Percentiles rank a stretch among this genome's conserved stretches.
phyloP scores from a whole-genome alignment of 768 basidiomycete species.

The Xanthoconium purpureum region DNA sequence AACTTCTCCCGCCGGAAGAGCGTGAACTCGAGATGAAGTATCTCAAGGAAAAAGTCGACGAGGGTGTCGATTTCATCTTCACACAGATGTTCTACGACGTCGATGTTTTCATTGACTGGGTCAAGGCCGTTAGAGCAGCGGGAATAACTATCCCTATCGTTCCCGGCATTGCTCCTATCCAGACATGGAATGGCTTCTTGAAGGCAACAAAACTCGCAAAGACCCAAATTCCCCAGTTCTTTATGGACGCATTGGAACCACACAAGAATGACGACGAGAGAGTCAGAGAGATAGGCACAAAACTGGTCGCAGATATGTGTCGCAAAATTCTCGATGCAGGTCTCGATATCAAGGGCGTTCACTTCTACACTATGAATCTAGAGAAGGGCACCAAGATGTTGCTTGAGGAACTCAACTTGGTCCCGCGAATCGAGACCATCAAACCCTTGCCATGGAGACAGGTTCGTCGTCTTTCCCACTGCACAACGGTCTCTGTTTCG shows the following conservation, averaged over 20 bases:
- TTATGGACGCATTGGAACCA: slow-evolving; percentile 77
- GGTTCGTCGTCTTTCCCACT: slow-evolving; percentile 41
- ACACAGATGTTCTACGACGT: slow-evolving; percentile 99
- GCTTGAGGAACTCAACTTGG: slow-evolving; percentile 85
- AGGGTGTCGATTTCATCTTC: slow-evolving; percentile 90
- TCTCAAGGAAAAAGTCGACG: slow-evolving; percentile 89
- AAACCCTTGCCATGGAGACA: slow-evolving; percentile 98
- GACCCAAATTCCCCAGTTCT: slow-evolving; percentile 71
- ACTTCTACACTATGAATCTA: slow-evolving; percentile 97
- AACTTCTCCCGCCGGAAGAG: slow-evolving; percentile 69
- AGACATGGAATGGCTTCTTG: slow-evolving; percentile 94
- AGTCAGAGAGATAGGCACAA: slow-evolving; percentile 89
- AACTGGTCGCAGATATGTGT: slow-evolving; percentile 93
- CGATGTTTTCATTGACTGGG: slow-evolving; percentile 90
- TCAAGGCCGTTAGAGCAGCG: slow-evolving; percentile 71
- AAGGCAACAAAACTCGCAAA: slow-evolving; percentile 77
- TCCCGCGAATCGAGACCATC: slow-evolving; percentile 84
- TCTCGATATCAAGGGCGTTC: slow-evolving; percentile 83
- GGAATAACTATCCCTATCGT: slow-evolving; percentile 89
- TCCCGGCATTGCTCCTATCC: slow-evolving; percentile 92
- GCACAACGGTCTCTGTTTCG: neutral
- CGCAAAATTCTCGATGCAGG: slow-evolving; percentile 74
- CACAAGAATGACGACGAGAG: slow-evolving; percentile 91
- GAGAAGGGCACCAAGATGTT: slow-evolving; percentile 96
- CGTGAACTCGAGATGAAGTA: slow-evolving; percentile 75